Percentiles rank a stretch among this genome's conserved stretches.
Conservation (phyloP, 2,329 filamentous ascomycete genomes). For the Ustulina deusta region DNA sequence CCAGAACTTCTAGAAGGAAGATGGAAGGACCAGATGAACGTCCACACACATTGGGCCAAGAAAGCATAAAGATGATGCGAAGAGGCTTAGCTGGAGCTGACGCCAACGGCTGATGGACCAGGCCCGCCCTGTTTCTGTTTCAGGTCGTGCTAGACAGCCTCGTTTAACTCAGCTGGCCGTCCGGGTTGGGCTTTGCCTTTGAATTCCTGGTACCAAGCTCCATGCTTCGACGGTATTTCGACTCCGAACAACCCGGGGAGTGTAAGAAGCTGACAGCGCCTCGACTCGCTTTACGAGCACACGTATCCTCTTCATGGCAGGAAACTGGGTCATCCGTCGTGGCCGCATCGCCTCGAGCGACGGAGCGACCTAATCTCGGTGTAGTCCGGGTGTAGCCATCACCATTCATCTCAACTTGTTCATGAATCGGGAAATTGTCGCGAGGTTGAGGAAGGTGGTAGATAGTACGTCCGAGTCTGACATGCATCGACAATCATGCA, state of each 20-base stretch:
- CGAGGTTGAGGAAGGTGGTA: slow-evolving; percentile 27
- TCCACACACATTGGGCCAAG: not conserved
- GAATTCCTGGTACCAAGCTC: slow-evolving; percentile 10
- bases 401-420: slow-evolving; percentile 11
- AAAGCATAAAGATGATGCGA: not conserved
- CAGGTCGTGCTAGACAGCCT: slow-evolving; percentile 36
- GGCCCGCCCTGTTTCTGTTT: slow-evolving; percentile 36
- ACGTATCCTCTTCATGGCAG: slow-evolving; percentile 1
- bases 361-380: slow-evolving; percentile 26
- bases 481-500: slow-evolving; percentile 37
- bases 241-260: not conserved
- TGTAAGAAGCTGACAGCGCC: slow-evolving; percentile 20
- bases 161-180: slow-evolving; percentile 32
- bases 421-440: slow-evolving; percentile 7
- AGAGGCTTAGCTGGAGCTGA: slow-evolving; percentile 36
- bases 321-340: not conserved
- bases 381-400: slow-evolving; percentile 12
- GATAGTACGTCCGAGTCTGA: slow-evolving; percentile 34
- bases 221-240: slow-evolving; percentile 7
- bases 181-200: slow-evolving; percentile 21
- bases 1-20: slow-evolving; percentile 38
- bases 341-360: not conserved
- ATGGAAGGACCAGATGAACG: slow-evolving; percentile 16
- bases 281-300: slow-evolving; percentile 13
- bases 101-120: slow-evolving; percentile 34